A percentile compares a stretch with the other conserved stretches of the same genome.
phyloP scores from a whole-genome alignment of 768 basidiomycete species.

The Saitozyma podzolica region DNA sequence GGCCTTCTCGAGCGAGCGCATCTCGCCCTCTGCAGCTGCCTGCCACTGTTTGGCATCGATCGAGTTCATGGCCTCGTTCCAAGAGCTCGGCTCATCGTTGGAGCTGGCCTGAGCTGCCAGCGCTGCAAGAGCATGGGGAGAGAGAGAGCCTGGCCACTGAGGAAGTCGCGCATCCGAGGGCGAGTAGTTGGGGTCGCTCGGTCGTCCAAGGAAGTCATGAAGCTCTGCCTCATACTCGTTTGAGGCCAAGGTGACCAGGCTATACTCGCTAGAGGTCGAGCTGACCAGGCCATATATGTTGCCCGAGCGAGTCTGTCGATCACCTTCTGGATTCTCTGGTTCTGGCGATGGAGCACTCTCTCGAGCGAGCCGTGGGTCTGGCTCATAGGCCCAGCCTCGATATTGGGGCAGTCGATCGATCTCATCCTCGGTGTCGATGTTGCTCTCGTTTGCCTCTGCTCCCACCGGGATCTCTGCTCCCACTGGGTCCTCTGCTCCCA shows the following conservation, averaged over 20 bases:
- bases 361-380: constrained; percentile 1
- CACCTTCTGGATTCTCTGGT: neutral
- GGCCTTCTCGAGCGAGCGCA: neutral
- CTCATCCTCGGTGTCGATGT: too few species aligned
- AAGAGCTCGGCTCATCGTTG: neutral
- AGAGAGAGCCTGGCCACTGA: neutral
- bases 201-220: constrained; percentile 4
- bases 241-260: neutral
- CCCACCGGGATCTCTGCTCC: too few species aligned
- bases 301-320: neutral
- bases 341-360: constrained; percentile 2
- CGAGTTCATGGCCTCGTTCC: neutral
- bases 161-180: constrained; percentile 6
- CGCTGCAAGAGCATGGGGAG: neutral
- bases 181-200: neutral
- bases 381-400: too few species aligned
- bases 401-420: too few species aligned
- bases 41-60: neutral
- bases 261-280: neutral
- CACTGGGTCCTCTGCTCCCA: too few species aligned
- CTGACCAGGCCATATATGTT: neutral
- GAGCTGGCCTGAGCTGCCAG: neutral
- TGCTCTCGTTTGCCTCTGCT: too few species aligned
- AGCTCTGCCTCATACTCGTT: constrained; percentile 1
- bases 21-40: neutral